Conservation (phyloP, 495 filamentous ascomycete species). For the Podospora pseudocomata region DNA sequence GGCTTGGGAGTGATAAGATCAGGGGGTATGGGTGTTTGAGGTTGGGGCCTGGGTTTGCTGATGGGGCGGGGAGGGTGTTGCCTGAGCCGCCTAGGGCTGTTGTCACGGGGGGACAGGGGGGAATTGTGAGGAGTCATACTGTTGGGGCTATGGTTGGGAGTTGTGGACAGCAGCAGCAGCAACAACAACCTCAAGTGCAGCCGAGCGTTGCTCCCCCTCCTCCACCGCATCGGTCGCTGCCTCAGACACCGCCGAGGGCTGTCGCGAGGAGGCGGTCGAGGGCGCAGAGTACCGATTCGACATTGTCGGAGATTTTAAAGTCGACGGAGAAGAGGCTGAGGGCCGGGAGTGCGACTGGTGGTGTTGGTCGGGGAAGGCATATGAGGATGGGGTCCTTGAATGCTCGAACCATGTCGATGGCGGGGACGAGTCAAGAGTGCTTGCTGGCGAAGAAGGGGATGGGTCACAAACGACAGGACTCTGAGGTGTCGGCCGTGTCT, state of each 20-base stretch:
- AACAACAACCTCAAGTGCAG: background rate
- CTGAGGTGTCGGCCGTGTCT: constrained; percentile 35
- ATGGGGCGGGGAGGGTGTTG: constrained; percentile 1
- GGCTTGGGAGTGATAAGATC: constrained; percentile 3
- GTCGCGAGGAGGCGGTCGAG: constrained; percentile 21
- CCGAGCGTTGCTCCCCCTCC: background rate
- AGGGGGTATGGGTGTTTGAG: constrained; percentile 17
- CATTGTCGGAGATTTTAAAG: constrained; percentile 39
- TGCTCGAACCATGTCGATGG: background rate
- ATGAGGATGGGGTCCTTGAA: background rate
- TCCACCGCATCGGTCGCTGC: constrained; percentile 15
- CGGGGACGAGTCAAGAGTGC: constrained; percentile 3
- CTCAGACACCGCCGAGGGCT: constrained; percentile 20
- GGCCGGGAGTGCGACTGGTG: constrained; percentile 25
- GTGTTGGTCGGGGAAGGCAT: background rate
- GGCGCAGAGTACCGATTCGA: constrained; percentile 36
- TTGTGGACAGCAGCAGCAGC: background rate
- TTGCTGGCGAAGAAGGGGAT: constrained; percentile 5
- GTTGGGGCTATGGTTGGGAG: background rate
- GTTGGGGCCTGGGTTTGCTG: constrained; percentile 5
- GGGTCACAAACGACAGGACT: constrained; percentile 28
- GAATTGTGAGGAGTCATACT: constrained; percentile 4
- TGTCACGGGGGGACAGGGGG: constrained; percentile 5
- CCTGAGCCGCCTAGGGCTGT: constrained; percentile 24
- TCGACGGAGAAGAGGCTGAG: constrained; percentile 43